A percentile compares a stretch with the other conserved stretches of the same genome.
phyloP scores from a whole-genome alignment of 371 early-diverging fungal species.

The Mucor circinelloides region DNA sequence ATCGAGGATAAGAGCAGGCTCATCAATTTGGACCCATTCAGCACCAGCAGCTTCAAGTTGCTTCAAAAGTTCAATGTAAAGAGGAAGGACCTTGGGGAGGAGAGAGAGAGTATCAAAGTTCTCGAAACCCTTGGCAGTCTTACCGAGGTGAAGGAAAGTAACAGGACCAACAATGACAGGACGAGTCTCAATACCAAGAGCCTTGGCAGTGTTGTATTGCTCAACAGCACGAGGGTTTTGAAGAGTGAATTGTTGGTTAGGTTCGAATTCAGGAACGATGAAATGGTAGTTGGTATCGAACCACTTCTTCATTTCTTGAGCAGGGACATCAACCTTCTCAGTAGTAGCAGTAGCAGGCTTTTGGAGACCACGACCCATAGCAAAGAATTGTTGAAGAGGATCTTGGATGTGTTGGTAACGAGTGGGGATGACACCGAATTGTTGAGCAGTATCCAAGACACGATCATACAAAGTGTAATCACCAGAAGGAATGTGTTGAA shows the following conservation, averaged over 20 bases:
- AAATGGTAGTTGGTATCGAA: constrained; percentile 97
- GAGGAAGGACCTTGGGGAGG: constrained; percentile 75
- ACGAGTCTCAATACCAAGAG: constrained; percentile 86
- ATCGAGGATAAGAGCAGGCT: constrained; percentile 87
- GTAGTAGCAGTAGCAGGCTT: constrained; percentile 61
- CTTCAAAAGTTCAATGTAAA: constrained; percentile 77
- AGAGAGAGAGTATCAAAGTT: constrained; percentile 74
- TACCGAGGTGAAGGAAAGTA: constrained; percentile 85
- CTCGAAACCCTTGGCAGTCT: constrained; percentile 69
- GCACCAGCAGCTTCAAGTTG: constrained; percentile 87
- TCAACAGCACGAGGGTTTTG: constrained; percentile 75
- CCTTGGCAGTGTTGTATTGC: constrained; percentile 92
- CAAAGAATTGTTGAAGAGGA: constrained; percentile 89
- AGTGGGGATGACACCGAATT: constrained; percentile 77
- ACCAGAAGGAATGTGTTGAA: constrained; percentile 87
- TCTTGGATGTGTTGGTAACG: constrained; percentile 70
- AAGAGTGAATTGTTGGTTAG: constrained; percentile 76
- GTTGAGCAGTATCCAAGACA: constrained; percentile 84
- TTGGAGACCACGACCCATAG: constrained; percentile 96
- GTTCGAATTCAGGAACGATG: constrained; percentile 88
- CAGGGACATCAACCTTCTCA: constrained; percentile 85
- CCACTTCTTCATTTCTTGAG: constrained; percentile 96
- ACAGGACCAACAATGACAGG: constrained; percentile 95
- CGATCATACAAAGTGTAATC: constrained; percentile 97
- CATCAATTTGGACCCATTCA: constrained; percentile 93